These are phyloP conservation scores for Cyberlindnera mrakii DNA, from an alignment of 805 yeast genomes.

Conservation along the genomic window DNA sequence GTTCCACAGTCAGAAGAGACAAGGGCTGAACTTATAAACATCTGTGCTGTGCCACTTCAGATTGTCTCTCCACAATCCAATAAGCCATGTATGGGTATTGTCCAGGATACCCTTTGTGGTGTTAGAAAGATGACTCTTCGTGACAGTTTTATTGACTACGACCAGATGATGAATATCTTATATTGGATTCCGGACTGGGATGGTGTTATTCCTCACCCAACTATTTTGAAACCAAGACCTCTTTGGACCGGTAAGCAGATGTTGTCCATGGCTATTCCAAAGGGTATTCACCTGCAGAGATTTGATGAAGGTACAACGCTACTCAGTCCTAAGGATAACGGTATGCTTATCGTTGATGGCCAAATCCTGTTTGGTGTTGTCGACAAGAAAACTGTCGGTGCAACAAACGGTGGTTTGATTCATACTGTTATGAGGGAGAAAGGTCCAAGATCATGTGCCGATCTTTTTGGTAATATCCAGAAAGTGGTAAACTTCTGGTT, in stretches of 20 bases:
- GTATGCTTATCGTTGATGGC: slow-evolving; percentile 94
- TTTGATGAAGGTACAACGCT: slow-evolving; percentile 85
- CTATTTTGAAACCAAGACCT: slow-evolving; percentile 89
- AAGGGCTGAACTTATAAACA: slow-evolving; percentile 88
- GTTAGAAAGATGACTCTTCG: slow-evolving; percentile 90
- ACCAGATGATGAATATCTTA: slow-evolving; percentile 91
- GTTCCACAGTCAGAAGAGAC: slow-evolving; percentile 99
- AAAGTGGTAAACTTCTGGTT: slow-evolving; percentile 96
- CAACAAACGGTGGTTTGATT: slow-evolving; percentile 95
- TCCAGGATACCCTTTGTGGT: slow-evolving; percentile 98
- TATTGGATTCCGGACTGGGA: slow-evolving; percentile 99
- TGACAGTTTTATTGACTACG: slow-evolving; percentile 83
- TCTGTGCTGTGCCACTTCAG: slow-evolving; percentile 96
- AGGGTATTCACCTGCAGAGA: slow-evolving; percentile 91
- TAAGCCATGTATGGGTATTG: slow-evolving; percentile 99
- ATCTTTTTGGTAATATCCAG: slow-evolving; percentile 85
- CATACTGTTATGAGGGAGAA: slow-evolving; percentile 98
- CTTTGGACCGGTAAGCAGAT: slow-evolving; percentile 97
- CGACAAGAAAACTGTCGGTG: slow-evolving; percentile 96
- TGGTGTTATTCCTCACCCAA: slow-evolving; percentile 95
- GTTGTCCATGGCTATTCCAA: slow-evolving; percentile 87
- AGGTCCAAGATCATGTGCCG: slow-evolving; percentile 87
- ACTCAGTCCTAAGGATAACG: slow-evolving; percentile 84
- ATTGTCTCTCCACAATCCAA: slow-evolving; percentile 98
- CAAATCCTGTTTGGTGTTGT: slow-evolving; percentile 97